Base-by-base conservation (phyloP, 1,284 basidiomycete species). In the Polyporus tsugae region DNA sequence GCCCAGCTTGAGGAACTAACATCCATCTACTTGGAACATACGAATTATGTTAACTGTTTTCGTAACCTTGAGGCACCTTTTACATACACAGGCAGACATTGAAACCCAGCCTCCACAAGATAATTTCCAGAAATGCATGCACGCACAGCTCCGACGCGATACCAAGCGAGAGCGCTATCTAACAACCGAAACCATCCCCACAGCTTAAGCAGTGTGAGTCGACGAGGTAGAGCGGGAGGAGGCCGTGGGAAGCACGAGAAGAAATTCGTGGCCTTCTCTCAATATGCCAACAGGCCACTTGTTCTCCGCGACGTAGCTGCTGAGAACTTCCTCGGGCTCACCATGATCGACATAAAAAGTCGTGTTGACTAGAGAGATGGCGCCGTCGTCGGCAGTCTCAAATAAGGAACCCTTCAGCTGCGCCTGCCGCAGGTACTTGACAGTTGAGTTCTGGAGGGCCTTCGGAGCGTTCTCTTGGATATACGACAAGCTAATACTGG, bases 271-370 rank as follows among this genome's bases (percentile, higher is more conserved):
- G 0, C 70, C 70, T 6, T 70, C 60, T 1, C 46, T 22, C 36
- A 74, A 63, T 17, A 49, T 52, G 29, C 72, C 68, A n/a, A 73
- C 65, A 4, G 62, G n/a, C 73, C 73, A 73, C 19, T 52, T 62
- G 3, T 60, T 55, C n/a, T 41, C 11, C 15, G 44, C 44, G 2
- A 60, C 6, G 62, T 74, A 72, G 10, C 57, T 41, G 19, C 52
- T 59, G 4, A 74, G 65, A 9, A 65, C 64, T 17, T 15, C 57
- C 17, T 65, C 38, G 10, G 73, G 71, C 64, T 71, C 73, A 3
- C 29, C n/a, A 61, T 74, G 73, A 35, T 71, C 71, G 11, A 74
- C 64, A 44, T 55, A 69, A 60, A 71, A 74, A 2, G 63, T 25
- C 4, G 73, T 73, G 49, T 70, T 25, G 4, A 61, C 67, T 4